Conservation (phyloP, 495 filamentous ascomycete genomes). For the Ascobolus immersus region DNA sequence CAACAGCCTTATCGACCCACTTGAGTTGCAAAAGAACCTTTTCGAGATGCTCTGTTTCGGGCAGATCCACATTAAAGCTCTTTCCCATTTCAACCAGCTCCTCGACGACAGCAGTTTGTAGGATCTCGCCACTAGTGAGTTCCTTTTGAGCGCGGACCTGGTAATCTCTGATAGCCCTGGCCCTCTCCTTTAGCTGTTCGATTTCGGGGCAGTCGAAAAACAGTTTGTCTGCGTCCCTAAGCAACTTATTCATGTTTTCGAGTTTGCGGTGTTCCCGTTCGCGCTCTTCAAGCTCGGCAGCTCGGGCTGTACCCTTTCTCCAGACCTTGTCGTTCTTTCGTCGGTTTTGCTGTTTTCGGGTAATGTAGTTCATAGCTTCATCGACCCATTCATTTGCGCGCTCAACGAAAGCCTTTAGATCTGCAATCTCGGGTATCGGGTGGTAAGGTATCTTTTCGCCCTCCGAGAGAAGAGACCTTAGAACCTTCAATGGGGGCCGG, state of each 20-base stretch:
- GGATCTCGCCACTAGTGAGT: constrained; percentile 33
- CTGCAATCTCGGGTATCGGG: constrained; percentile 45
- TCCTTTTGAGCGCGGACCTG: constrained; percentile 48
- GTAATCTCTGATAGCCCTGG: constrained; percentile 65
- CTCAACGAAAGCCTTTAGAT: constrained; percentile 71
- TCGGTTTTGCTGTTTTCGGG: constrained; percentile 91
- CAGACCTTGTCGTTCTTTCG: constrained; percentile 89
- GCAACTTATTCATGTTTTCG: constrained; percentile 63
- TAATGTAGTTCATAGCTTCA: constrained; percentile 88
- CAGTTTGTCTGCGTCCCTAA: constrained; percentile 62
- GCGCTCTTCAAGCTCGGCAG: constrained; percentile 62
- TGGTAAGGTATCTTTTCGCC: constrained; percentile 94
- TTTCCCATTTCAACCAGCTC: constrained; percentile 71
- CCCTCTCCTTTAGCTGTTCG: constrained; percentile 58
- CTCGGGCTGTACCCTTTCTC: constrained; percentile 41
- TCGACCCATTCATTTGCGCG: constrained; percentile 96
- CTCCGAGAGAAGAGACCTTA: constrained; percentile 67
- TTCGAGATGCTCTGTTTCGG: constrained; percentile 67
- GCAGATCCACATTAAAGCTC: constrained; percentile 79
- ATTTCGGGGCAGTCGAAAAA: constrained; percentile 93
- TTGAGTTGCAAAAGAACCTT: constrained; percentile 58
- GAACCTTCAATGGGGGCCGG: constrained; percentile 59
- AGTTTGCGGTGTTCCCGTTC: constrained; percentile 74
- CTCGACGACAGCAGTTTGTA: constrained; percentile 49
- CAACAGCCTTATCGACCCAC: constrained; percentile 59